Evolutionary conservation across 495 filamentous ascomycete species (phyloP).

Genomic region (Penicillium waksmanii): DNA sequence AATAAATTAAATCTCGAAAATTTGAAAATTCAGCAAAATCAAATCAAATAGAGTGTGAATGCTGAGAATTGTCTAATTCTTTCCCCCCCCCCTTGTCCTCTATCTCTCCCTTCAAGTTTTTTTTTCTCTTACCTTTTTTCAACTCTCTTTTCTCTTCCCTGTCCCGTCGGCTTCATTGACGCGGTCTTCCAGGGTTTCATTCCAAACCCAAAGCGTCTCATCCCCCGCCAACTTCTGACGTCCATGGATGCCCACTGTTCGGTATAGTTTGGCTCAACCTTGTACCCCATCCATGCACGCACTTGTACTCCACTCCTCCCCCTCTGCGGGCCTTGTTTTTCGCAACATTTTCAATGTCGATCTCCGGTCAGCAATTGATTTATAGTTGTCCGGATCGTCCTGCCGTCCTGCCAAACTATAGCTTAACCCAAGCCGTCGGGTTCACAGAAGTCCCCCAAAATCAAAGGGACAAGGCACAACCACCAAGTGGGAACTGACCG

Average conservation of each 20-base stretch:
- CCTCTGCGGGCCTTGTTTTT: slow-evolving; percentile 19
- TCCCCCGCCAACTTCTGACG: slow-evolving; percentile 18
- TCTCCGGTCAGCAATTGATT: slow-evolving; percentile 25
- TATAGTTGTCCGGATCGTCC: slow-evolving; percentile 38
- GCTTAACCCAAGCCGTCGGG: slow-evolving; percentile 53
- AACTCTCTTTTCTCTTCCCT: not conserved
- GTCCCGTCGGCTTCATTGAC: not conserved
- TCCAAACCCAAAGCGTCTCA: not conserved
- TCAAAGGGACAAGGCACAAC: not conserved
- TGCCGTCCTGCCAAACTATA: slow-evolving; percentile 45
- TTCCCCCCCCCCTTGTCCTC: not conserved
- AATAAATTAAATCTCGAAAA: slow-evolving; percentile 2
- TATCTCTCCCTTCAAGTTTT: not conserved
- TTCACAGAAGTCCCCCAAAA: slow-evolving; percentile 14
- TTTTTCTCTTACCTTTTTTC: not conserved
- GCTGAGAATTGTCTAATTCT: not conserved
- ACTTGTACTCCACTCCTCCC: slow-evolving; percentile 22
- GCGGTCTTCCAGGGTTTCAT: not conserved
- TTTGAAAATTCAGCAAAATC: not conserved
- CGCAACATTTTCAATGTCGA: slow-evolving; percentile 26
- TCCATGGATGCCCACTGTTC: slow-evolving; percentile 19
- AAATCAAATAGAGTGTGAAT: not conserved
- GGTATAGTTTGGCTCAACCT: slow-evolving; percentile 26
- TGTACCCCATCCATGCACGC: slow-evolving; percentile 26
- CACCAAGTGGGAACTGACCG: not conserved